Base-by-base conservation (phyloP, 192 early-diverging fungal species). In the Gaertneriomyces semiglobifer region DNA sequence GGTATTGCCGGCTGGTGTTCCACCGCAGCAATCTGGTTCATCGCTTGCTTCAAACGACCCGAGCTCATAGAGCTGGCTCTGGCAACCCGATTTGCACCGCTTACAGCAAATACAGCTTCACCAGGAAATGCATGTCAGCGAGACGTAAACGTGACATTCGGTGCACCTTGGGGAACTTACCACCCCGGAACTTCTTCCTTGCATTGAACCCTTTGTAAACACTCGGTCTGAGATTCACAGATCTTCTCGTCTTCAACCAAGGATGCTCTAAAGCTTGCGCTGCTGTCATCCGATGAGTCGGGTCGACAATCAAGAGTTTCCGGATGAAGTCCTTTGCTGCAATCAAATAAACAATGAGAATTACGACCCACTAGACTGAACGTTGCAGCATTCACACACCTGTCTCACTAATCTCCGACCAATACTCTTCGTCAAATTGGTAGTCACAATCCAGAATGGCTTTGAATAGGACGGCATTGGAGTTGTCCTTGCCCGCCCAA, bases 281-380 rank as follows among this genome's bases (percentile, higher is more conserved):
- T 3, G 74, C 78, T 11, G 80, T 82, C 59, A 77, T 42, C 16
- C 96, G 88, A 44, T 82, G 79, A 11, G 73, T 44, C 6, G 91
- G 92, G 73, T 95, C 82, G 8, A 90, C 72, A 16, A 71, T 72
- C 14, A 94, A 74, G 7, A 92, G 71, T 39, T 70, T 75, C 12
- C 75, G 72, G 61, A 94, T 93, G 58, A 94, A 91, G 54, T 88
- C 85, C 74, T 90, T 90, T n/a, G 92, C 92, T 85, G 54, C 20
- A 4, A 0, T 42, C 9, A 63, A 38, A 6, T 89, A 93, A 39
- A 94, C 80, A 2, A 3, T 40, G 59, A 40, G 59, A 9, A n/a
- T 16, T 14, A 45, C 16, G 59, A 4, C n/a, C 11, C 44, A 19
- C 51, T 62, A 18, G 18, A 18, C 33, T 44, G 7, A 18, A 43